A percentile compares a stretch with the other conserved stretches of the same genome.
Conservation (phyloP, 805 yeast species). For the Sugiyamaella smithiae region DNA sequence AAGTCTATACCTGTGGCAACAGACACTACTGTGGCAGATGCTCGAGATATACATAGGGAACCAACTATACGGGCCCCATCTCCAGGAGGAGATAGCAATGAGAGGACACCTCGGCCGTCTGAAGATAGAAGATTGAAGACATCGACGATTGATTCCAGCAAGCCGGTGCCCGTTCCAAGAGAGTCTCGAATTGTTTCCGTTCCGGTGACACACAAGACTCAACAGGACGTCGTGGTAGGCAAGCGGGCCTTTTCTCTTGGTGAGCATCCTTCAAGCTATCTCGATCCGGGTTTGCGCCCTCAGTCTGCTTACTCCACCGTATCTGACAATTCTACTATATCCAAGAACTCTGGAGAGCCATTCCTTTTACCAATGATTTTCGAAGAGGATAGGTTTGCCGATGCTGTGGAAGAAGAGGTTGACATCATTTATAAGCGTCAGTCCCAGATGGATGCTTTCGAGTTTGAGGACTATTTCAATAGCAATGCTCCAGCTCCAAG, state of each 20-base stretch:
- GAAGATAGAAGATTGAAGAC: too few species aligned
- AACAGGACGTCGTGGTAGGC: slow-evolving; percentile 5
- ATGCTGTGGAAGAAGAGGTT: slow-evolving; percentile 37
- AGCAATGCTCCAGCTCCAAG: background rate
- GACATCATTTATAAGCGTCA: slow-evolving; percentile 25
- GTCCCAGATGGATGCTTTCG: slow-evolving; percentile 4
- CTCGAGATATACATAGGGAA: background rate
- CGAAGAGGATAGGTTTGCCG: slow-evolving; percentile 40
- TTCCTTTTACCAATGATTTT: slow-evolving; percentile 39
- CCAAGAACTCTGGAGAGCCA: slow-evolving; percentile 11
- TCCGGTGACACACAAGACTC: slow-evolving; percentile 5
- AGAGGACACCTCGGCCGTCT: too few species aligned
- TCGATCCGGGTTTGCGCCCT: slow-evolving; percentile 20
- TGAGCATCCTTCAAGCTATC: slow-evolving; percentile 10
- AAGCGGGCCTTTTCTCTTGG: slow-evolving; percentile 21
- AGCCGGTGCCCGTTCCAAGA: background rate
- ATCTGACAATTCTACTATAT: slow-evolving; percentile 7
- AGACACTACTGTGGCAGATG: background rate
- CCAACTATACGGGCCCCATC: too few species aligned
- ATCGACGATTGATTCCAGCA: background rate
- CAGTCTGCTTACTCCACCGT: slow-evolving; percentile 14
- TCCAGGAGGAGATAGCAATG: too few species aligned
- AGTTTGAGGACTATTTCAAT: background rate
- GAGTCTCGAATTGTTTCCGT: slow-evolving; percentile 15
- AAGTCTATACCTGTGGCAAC: background rate